Evolutionary conservation across 2,329 filamentous ascomycete genomes (phyloP).

Genomic region (Chalaropsis ovoidea): DNA sequence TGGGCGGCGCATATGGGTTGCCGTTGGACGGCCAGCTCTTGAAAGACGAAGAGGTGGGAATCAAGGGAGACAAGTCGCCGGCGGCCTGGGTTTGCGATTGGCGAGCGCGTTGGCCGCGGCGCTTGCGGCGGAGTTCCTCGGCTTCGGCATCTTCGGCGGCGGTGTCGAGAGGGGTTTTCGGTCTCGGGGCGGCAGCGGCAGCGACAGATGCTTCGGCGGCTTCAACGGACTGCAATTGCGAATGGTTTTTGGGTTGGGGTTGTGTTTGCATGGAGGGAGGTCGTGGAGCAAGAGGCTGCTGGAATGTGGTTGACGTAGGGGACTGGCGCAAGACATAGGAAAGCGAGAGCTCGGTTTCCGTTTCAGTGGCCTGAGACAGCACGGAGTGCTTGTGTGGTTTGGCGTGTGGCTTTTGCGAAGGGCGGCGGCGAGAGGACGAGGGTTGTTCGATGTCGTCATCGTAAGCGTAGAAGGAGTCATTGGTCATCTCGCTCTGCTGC

Average conservation of each 20-base stretch:
- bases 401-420: not conserved
- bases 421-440: slow-evolving; percentile 10
- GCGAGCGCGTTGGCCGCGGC: slow-evolving; percentile 21
- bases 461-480: slow-evolving; percentile 22
- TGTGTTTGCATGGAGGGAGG: slow-evolving; percentile 19
- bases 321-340: slow-evolving; percentile 17
- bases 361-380: slow-evolving; percentile 14
- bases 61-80: slow-evolving; percentile 24
- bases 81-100: slow-evolving; percentile 17
- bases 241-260: not conserved
- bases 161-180: slow-evolving; percentile 18
- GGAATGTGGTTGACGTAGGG: slow-evolving; percentile 24
- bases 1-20: slow-evolving; percentile 14
- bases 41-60: slow-evolving; percentile 19
- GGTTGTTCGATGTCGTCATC: slow-evolving; percentile 14
- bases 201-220: not conserved
- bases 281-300: slow-evolving; percentile 23
- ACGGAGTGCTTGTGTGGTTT: not conserved
- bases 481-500: slow-evolving; percentile 23
- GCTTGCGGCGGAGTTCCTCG: slow-evolving; percentile 22
- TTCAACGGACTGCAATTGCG: not conserved
- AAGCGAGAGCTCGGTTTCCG: slow-evolving; percentile 14
- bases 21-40: slow-evolving; percentile 8
- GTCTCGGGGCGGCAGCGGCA: slow-evolving; percentile 1
- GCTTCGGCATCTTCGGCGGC: slow-evolving; percentile 23